phyloP scores from a whole-genome alignment of 2,329 filamentous ascomycete genomes.

The Fusarium vanettenii region DNA sequence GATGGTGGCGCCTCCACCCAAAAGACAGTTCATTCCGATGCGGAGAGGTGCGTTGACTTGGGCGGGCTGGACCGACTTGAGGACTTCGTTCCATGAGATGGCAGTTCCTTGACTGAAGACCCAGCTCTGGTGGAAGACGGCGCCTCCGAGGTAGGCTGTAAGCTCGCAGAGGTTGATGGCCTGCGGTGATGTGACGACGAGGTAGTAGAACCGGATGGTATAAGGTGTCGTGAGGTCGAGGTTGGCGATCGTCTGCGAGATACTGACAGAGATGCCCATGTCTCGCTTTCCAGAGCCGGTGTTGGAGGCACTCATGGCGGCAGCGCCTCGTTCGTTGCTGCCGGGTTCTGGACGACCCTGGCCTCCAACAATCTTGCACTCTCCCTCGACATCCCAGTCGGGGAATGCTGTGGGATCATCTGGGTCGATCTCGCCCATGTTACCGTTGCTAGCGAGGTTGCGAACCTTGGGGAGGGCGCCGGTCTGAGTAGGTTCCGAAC shows the following conservation, averaged over 20 bases:
- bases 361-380: not conserved
- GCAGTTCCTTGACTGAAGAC: not conserved
- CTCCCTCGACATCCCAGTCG: constrained; percentile 2
- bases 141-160: constrained; percentile 13
- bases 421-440: not conserved
- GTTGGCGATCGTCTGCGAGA: constrained; percentile 8
- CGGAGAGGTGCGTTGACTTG: not conserved
- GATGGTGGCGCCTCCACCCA: not conserved
- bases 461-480: not conserved
- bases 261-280: not conserved
- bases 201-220: constrained; percentile 25
- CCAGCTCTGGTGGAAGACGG: not conserved
- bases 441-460: constrained; percentile 2
- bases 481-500: not conserved
- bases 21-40: constrained; percentile 4
- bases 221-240: constrained; percentile 10
- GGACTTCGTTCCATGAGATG: constrained; percentile 3
- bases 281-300: constrained; percentile 5
- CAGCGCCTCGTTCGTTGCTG: not conserved
- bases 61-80: not conserved
- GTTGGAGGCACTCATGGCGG: not conserved
- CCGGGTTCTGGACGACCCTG: not conserved
- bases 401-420: not conserved
- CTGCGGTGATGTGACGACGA: not conserved
- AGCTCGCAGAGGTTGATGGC: constrained; percentile 11